phyloP scores from a whole-genome alignment of 192 early-diverging fungal species.

The Podila minutissima region DNA sequence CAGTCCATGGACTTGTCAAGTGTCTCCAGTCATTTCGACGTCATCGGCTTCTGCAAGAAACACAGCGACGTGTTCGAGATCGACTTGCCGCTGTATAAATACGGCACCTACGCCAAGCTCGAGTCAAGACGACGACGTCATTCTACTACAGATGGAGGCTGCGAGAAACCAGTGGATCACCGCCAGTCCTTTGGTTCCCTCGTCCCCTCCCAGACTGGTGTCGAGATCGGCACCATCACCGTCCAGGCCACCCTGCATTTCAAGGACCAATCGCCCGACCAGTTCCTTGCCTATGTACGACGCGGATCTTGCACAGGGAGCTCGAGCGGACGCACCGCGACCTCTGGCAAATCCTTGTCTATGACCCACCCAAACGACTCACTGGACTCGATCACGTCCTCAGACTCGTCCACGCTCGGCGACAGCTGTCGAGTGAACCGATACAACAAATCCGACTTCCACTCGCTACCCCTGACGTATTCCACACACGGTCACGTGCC shows the following conservation, averaged over 20 bases:
- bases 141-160: background rate
- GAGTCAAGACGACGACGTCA: conserved; percentile 9
- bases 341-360: too few species aligned
- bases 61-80: conserved; percentile 43
- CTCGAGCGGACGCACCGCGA: too few species aligned
- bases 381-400: too few species aligned
- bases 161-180: conserved; percentile 1
- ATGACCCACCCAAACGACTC: too few species aligned
- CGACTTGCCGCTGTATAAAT: conserved; percentile 33
- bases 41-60: conserved; percentile 27
- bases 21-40: conserved; percentile 32
- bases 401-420: too few species aligned
- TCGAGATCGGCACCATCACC: conserved; percentile 41
- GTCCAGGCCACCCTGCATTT: conserved; percentile 42
- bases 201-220: conserved; percentile 13
- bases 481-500: too few species aligned
- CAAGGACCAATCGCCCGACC: conserved; percentile 39
- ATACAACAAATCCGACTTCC: too few species aligned
- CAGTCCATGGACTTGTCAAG: conserved; percentile 7
- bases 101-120: conserved; percentile 38
- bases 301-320: background rate
- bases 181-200: too few species aligned
- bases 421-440: too few species aligned
- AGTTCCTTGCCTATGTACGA: conserved; percentile 21
- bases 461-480: too few species aligned